Evolutionary conservation across 1,284 basidiomycete genomes (phyloP), one percentile per base, ranked within the genome.

Genomic region (Waitea zeae): DNA sequence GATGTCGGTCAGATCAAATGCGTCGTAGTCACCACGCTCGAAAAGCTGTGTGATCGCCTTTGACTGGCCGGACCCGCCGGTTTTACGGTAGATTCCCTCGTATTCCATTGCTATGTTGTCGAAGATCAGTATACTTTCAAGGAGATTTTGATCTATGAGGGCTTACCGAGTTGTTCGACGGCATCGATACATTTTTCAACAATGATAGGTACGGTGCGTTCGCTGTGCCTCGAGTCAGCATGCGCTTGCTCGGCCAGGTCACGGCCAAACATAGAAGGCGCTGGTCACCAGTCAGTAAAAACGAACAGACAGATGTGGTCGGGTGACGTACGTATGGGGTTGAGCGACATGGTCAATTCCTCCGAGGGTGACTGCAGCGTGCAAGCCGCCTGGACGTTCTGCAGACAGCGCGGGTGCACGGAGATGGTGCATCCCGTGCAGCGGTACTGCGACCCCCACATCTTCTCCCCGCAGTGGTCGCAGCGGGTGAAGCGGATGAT

Each of bases 41-140:
- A 99, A 99, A 22, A 95, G 66, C 44, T 92, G 84, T 0, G 87
- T 90, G 54, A 99, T 96, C 39, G 71, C 69, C 56, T 93, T 93
- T 32, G 87, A 83, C 49, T 93, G 89, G 6, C 83, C 74, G 20
- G 83, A 78, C 4, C 95, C 95, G 15, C 95, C 95, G 0, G 84
- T 88, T 61, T 97, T 97, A 41, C 95, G 87, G 57, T 97, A 97
- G 44, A 98, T 89, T 11, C 93, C 88, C 53, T 93, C 88, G 48
- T 87, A 88, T 42, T 88, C 82, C 54, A 93, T 62, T n/a, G 80
- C 82, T 81, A 43, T 7, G 22, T 7, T 26, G 22, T 12, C 35
- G 11, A 38, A 30, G 20, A 20, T 30, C 3, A 12, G 29, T 30
- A 15, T 34, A 20, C 37, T 36, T 13, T 20, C 33, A 20, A 13